A percentile compares a stretch with the other conserved stretches of the same genome.
phyloP scores from a whole-genome alignment of 2,329 filamentous ascomycete genomes.

The Macroventuria anomochaeta region DNA sequence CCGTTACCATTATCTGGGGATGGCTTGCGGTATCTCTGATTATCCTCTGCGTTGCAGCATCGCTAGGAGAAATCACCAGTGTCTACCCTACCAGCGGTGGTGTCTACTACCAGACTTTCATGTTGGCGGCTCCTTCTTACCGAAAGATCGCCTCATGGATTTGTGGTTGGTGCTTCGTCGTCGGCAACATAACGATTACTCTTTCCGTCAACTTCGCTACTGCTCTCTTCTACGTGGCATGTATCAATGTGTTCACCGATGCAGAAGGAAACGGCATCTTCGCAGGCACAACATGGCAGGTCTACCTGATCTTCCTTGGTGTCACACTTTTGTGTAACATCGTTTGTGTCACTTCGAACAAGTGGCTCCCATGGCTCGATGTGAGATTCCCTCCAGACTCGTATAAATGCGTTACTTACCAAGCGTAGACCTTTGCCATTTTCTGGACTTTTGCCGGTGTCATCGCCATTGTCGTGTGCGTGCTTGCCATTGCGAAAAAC shows the following conservation, averaged over 20 bases:
- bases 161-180: slow-evolving; percentile 77
- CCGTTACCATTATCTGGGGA: slow-evolving; percentile 74
- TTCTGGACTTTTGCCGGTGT: slow-evolving; percentile 77
- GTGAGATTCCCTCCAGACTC: slow-evolving; percentile 58
- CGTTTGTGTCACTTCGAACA: slow-evolving; percentile 60
- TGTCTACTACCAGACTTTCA: slow-evolving; percentile 81
- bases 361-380: slow-evolving; percentile 66
- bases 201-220: slow-evolving; percentile 81
- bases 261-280: slow-evolving; percentile 56
- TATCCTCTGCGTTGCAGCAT: slow-evolving; percentile 71
- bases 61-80: slow-evolving; percentile 75
- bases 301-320: slow-evolving; percentile 58
- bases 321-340: slow-evolving; percentile 59
- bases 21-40: slow-evolving; percentile 73
- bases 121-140: slow-evolving; percentile 68
- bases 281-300: slow-evolving; percentile 53
- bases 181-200: slow-evolving; percentile 82
- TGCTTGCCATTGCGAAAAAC: slow-evolving; percentile 71
- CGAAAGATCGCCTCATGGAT: slow-evolving; percentile 72
- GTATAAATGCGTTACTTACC: slow-evolving; percentile 30
- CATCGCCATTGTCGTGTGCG: slow-evolving; percentile 67
- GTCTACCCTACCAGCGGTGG: slow-evolving; percentile 79
- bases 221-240: slow-evolving; percentile 61
- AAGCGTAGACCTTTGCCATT: slow-evolving; percentile 68
- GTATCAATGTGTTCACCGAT: slow-evolving; percentile 62